phyloP scores from a whole-genome alignment of 2,329 filamentous ascomycete species.

The Clarireedia monteithiana region DNA sequence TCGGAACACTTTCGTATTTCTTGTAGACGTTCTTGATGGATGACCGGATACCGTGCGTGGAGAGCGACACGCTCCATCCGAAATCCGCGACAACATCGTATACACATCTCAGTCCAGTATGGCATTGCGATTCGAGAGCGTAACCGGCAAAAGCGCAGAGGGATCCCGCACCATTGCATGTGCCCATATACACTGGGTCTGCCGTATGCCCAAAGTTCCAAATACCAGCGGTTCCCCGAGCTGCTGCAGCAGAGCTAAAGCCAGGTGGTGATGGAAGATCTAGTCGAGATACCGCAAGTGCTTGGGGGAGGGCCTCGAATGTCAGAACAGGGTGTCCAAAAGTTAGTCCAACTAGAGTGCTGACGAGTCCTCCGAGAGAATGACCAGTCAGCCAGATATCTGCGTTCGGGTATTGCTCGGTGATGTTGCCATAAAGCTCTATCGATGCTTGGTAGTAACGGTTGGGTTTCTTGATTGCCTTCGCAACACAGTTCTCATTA shows the following conservation, averaged over 20 bases:
- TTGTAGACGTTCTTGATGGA: conserved; percentile 81
- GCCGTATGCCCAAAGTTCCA: conserved; percentile 92
- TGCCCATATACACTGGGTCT: conserved; percentile 86
- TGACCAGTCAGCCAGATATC: conserved; percentile 86
- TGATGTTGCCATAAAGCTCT: conserved; percentile 86
- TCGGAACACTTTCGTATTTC: conserved; percentile 70
- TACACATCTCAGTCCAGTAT: conserved; percentile 75
- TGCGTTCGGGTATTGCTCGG: conserved; percentile 72
- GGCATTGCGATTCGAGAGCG: conserved; percentile 80
- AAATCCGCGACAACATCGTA: conserved; percentile 88
- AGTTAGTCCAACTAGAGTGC: conserved; percentile 75
- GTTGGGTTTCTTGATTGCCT: conserved; percentile 69
- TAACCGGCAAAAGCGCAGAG: conserved; percentile 82
- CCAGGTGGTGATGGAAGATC: conserved; percentile 78
- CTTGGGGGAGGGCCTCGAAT: conserved; percentile 85
- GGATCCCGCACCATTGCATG: conserved; percentile 79
- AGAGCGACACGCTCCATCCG: conserved; percentile 83
- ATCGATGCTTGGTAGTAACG: conserved; percentile 82
- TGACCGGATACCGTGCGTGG: conserved; percentile 77
- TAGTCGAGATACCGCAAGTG: conserved; percentile 72
- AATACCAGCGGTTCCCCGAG: conserved; percentile 61
- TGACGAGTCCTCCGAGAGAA: conserved; percentile 83
- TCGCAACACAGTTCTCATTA: conserved; percentile 78
- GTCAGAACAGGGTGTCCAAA: conserved; percentile 82
- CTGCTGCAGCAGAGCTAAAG: conserved; percentile 42